These are phyloP conservation scores for Chionographis japonica DNA, from an alignment of 106 monocot species.

Conservation along the genomic window DNA sequence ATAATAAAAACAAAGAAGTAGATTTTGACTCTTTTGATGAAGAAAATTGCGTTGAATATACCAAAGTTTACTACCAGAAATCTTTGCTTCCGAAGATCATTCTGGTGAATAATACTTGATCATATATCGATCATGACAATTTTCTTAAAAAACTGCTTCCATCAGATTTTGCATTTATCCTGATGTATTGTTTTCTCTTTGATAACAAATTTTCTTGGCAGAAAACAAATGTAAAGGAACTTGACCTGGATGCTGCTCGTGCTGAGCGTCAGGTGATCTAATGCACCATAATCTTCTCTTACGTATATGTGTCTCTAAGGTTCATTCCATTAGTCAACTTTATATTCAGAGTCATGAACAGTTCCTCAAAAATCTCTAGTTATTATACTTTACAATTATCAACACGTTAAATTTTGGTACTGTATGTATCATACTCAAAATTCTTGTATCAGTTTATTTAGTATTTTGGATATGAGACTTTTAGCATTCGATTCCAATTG, in stretches of 20 bases:
- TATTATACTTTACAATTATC: no score
- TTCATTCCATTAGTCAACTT: no score
- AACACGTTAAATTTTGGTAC: no score
- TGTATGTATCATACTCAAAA: no score
- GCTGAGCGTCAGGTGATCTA: constrained; percentile 82
- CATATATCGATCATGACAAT: no score
- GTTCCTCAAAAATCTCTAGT: no score
- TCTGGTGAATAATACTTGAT: constrained; percentile 37
- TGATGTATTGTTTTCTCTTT: background rate
- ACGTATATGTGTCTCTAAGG: background rate
- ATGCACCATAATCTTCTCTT: constrained; percentile 1
- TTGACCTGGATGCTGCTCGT: constrained; percentile 86
- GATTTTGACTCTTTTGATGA: constrained; percentile 46
- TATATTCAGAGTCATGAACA: no score
- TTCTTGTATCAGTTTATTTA: no score
- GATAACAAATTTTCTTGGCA: constrained; percentile 24
- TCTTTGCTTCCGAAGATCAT: constrained; percentile 76
- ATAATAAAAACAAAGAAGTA: constrained; percentile 42
- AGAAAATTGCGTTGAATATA: constrained; percentile 81
- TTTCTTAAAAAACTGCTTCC: background rate
- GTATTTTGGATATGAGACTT: no score
- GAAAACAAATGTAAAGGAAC: constrained; percentile 79
- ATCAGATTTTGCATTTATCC: background rate
- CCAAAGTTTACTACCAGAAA: constrained; percentile 67
- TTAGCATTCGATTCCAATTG: no score